phyloP scores from a whole-genome alignment of 2,329 filamentous ascomycete genomes.

The Colletotrichum trifolii region DNA sequence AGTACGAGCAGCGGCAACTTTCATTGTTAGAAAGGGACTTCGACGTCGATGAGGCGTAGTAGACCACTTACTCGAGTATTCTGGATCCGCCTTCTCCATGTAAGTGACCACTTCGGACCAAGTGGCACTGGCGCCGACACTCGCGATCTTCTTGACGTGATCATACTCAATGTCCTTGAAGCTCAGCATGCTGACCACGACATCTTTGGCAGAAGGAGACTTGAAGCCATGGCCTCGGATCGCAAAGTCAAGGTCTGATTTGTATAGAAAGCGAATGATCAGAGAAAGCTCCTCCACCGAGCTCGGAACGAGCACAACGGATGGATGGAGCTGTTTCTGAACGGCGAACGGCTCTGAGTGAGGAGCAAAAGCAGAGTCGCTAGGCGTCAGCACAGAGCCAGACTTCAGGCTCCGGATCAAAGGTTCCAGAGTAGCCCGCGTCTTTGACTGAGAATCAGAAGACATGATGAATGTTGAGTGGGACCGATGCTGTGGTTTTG shows the following conservation, averaged over 20 bases:
- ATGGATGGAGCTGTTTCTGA: slow-evolving; percentile 21
- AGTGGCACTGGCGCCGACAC: slow-evolving; percentile 18
- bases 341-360: slow-evolving; percentile 22
- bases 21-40: too few relatives aligned
- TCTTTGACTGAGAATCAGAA: background rate
- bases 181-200: slow-evolving; percentile 21
- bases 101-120: slow-evolving; percentile 22
- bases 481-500: too few relatives aligned
- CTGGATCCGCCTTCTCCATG: slow-evolving; percentile 19
- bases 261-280: slow-evolving; percentile 15
- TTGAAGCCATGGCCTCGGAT: slow-evolving; percentile 30
- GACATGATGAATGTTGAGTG: background rate
- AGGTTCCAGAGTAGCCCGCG: background rate
- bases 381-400: background rate
- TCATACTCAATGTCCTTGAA: slow-evolving; percentile 22
- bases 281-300: background rate
- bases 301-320: slow-evolving; percentile 5
- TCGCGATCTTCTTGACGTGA: slow-evolving; percentile 20
- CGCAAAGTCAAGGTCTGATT: slow-evolving; percentile 10
- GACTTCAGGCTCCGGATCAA: background rate
- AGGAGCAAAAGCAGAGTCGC: background rate
- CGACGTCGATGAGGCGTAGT: too few relatives aligned
- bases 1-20: slow-evolving; percentile 21
- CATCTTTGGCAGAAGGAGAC: slow-evolving; percentile 17
- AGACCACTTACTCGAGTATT: slow-evolving; percentile 6